These are phyloP conservation scores for Gnetum montanum DNA, from an alignment of 75 land plant genomes.

Conservation along the genomic window DNA sequence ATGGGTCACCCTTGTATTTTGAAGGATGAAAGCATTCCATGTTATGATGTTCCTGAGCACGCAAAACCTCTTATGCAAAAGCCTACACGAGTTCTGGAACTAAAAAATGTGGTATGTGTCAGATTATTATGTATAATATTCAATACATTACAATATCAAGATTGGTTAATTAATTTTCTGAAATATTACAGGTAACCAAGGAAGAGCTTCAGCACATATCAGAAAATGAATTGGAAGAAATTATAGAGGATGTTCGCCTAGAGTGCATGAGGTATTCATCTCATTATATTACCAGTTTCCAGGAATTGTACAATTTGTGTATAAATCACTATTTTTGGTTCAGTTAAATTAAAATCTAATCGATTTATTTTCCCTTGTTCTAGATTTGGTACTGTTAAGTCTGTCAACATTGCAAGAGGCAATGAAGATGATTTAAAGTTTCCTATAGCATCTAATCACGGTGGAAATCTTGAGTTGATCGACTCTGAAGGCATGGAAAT, in stretches of 20 bases:
- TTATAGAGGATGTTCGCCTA: conserved; percentile 67
- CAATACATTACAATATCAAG: too few relatives aligned
- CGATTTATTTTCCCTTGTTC: too few relatives aligned
- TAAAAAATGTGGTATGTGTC: conserved; percentile 69
- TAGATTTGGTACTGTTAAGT: conserved; percentile 91
- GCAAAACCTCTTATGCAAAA: conserved; percentile 61
- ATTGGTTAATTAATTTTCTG: too few relatives aligned
- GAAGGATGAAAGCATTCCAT: conserved; percentile 36
- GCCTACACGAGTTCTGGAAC: conserved; percentile 60
- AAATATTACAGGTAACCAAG: conserved; percentile 42
- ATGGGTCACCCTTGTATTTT: not conserved
- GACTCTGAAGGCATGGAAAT: not conserved
- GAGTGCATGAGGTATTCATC: conserved; percentile 85
- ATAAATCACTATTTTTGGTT: too few relatives aligned
- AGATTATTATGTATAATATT: too few relatives aligned
- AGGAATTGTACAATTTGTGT: too few relatives aligned
- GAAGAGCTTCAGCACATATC: conserved; percentile 38
- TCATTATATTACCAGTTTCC: too few relatives aligned
- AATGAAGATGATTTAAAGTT: not conserved
- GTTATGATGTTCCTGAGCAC: conserved; percentile 65
- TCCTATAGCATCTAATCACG: not conserved
- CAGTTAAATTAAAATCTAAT: too few relatives aligned
- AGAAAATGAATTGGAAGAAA: conserved; percentile 59
- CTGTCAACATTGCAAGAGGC: conserved; percentile 50
- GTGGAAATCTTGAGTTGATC: not conserved